phyloP scores from a whole-genome alignment of 192 early-diverging fungal species.

The Gigaspora rosea region DNA sequence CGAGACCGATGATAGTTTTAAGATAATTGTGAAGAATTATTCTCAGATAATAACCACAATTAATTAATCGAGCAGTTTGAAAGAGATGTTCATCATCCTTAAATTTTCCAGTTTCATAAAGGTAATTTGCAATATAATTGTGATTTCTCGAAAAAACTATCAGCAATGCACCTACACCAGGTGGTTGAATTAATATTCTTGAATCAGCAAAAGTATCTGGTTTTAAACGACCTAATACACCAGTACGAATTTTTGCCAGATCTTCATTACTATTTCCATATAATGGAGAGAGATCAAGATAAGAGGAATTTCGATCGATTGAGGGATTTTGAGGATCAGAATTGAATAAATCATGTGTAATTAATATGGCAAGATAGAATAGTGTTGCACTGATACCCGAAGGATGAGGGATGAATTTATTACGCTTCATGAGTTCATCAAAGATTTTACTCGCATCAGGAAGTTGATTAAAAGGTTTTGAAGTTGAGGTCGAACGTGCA shows the following conservation, averaged over 20 bases:
- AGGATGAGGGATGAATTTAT: slow-evolving; percentile 19
- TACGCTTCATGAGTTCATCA: background rate
- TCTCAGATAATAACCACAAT: slow-evolving; percentile 47
- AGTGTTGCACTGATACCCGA: slow-evolving; percentile 44
- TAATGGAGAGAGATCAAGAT: too few relatives aligned
- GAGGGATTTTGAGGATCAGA: slow-evolving; percentile 38
- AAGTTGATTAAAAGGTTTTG: background rate
- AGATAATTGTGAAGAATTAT: slow-evolving; percentile 50
- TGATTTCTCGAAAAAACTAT: slow-evolving; percentile 54
- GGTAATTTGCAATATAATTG: slow-evolving; percentile 51
- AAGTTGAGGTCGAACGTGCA: background rate
- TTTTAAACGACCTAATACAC: background rate
- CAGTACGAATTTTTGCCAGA: too few relatives aligned
- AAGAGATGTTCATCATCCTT: slow-evolving; percentile 48
- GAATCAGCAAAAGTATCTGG: slow-evolving; percentile 10
- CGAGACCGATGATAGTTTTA: slow-evolving; percentile 46
- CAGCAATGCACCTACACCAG: slow-evolving; percentile 41
- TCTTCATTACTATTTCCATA: slow-evolving; percentile 47
- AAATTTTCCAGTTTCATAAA: slow-evolving; percentile 31
- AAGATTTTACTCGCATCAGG: background rate
- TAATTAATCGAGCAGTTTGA: slow-evolving; percentile 54
- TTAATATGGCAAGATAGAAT: slow-evolving; percentile 46
- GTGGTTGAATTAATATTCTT: slow-evolving; percentile 35
- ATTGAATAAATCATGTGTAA: slow-evolving; percentile 51
- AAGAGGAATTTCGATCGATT: slow-evolving; percentile 49